phyloP scores from a whole-genome alignment of 2,329 filamentous ascomycete genomes.

The Penicillium griseofulvum region DNA sequence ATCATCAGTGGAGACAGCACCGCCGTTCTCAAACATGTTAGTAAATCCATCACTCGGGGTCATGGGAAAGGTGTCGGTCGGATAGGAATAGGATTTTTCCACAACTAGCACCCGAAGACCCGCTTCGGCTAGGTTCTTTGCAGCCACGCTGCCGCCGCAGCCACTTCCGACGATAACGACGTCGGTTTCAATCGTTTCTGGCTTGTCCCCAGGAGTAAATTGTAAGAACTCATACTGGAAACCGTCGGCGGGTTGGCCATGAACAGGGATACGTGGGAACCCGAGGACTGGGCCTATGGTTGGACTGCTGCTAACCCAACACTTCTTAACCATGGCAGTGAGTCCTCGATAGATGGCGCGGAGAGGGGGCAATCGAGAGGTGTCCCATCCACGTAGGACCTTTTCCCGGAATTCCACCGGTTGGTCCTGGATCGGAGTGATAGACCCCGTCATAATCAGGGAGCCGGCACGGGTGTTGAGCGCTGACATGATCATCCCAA shows the following conservation, averaged over 20 bases:
- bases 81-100: conserved; percentile 77
- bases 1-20: conserved; percentile 57
- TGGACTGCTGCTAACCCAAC: conserved; percentile 54
- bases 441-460: conserved; percentile 56
- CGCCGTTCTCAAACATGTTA: conserved; percentile 69
- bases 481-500: conserved; percentile 53
- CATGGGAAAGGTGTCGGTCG: conserved; percentile 73
- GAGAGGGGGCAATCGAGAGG: conserved; percentile 52
- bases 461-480: conserved; percentile 57
- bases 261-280: conserved; percentile 54
- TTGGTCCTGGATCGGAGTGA: conserved; percentile 54
- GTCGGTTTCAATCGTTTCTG: conserved; percentile 69
- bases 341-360: conserved; percentile 52
- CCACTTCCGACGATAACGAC: conserved; percentile 84
- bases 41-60: conserved; percentile 56
- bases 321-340: conserved; percentile 49
- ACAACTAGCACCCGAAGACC: conserved; percentile 74
- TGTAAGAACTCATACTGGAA: conserved; percentile 59
- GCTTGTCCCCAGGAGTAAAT: conserved; percentile 51
- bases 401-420: conserved; percentile 54
- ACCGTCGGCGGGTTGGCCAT: conserved; percentile 51
- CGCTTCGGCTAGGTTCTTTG: conserved; percentile 75
- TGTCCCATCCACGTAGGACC: conserved; percentile 54
- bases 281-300: conserved; percentile 52
- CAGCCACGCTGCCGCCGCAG: conserved; percentile 77